phyloP scores from a whole-genome alignment of 805 yeast species.

The Candida silvatica region DNA sequence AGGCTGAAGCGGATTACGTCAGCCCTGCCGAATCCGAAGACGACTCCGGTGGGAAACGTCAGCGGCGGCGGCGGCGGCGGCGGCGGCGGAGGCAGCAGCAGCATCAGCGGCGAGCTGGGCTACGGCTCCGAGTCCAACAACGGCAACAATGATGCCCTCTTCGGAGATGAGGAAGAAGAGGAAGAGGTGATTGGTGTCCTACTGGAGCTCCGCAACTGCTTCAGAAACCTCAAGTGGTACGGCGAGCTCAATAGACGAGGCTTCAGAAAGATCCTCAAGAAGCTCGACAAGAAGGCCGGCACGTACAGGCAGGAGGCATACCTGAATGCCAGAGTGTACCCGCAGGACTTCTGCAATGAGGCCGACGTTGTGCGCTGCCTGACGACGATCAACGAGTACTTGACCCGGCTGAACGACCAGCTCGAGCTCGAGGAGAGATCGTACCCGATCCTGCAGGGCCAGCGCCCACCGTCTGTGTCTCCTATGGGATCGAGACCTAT shows the following conservation, averaged over 20 bases:
- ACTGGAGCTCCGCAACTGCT: constrained; percentile 64
- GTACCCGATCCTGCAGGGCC: not conserved
- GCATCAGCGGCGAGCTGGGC: too few species aligned
- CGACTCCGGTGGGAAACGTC: too few species aligned
- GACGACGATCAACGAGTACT: constrained; percentile 38
- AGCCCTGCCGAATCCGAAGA: constrained; percentile 29
- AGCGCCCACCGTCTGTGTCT: not conserved
- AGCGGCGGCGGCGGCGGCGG: too few species aligned
- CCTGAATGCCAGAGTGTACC: constrained; percentile 57
- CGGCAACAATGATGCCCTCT: not conserved
- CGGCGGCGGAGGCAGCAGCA: too few species aligned
- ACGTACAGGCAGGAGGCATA: constrained; percentile 48
- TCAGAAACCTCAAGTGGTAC: constrained; percentile 85
- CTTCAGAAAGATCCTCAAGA: constrained; percentile 79
- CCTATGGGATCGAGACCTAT: not conserved
- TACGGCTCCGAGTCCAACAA: not conserved
- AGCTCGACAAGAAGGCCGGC: constrained; percentile 78
- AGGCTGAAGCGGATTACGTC: constrained; percentile 45
- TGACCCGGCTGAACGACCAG: constrained; percentile 36
- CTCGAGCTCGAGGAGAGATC: constrained; percentile 3
- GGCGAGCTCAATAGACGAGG: constrained; percentile 91
- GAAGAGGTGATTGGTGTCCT: constrained; percentile 61
- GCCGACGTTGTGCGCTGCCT: constrained; percentile 46
- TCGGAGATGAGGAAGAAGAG: constrained; percentile 40
- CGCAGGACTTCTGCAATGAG: constrained; percentile 73